phyloP scores from a whole-genome alignment of 768 basidiomycete species.

The Podaxis pistillaris region DNA sequence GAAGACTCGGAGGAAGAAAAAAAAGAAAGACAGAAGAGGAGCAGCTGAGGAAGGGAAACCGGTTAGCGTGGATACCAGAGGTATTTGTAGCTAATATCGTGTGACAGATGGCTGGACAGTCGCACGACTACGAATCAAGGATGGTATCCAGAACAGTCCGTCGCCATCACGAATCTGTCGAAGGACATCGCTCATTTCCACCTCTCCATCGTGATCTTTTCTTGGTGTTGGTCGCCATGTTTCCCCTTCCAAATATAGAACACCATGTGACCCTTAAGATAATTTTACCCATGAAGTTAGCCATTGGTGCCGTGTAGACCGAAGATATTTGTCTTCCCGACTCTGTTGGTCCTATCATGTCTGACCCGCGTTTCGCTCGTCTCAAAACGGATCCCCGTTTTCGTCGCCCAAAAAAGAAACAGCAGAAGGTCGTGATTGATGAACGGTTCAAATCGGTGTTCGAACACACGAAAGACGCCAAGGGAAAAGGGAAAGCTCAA shows the following conservation, averaged over 20 bases:
- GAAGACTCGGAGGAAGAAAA: slow-evolving; percentile 19
- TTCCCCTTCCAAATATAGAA: slow-evolving; percentile 10
- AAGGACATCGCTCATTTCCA: neutral
- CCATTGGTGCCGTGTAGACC: neutral
- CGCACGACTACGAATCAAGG: neutral
- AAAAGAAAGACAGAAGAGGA: slow-evolving; percentile 17
- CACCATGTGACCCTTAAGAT: slow-evolving; percentile 3
- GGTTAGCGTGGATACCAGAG: slow-evolving; percentile 15
- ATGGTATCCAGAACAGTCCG: neutral
- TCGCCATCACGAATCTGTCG: neutral
- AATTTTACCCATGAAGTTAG: neutral
- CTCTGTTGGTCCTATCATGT: slow-evolving; percentile 38
- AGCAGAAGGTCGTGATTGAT: slow-evolving; percentile 84
- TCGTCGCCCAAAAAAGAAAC: slow-evolving; percentile 75
- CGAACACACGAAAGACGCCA: slow-evolving; percentile 42
- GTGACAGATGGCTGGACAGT: slow-evolving; percentile 13
- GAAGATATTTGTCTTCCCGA: neutral
- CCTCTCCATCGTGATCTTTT: neutral
- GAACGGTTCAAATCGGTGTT: slow-evolving; percentile 88
- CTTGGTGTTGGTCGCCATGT: slow-evolving; percentile 21
- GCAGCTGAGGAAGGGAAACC: neutral
- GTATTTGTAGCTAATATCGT: slow-evolving; percentile 18
- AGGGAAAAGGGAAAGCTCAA: slow-evolving; percentile 22
- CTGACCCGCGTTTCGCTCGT: slow-evolving; percentile 85
- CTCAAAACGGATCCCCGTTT: slow-evolving; percentile 93